A percentile compares a stretch with the other conserved stretches of the same genome.
phyloP scores from a whole-genome alignment of 805 yeast genomes.

The Metschnikowia anglica region DNA sequence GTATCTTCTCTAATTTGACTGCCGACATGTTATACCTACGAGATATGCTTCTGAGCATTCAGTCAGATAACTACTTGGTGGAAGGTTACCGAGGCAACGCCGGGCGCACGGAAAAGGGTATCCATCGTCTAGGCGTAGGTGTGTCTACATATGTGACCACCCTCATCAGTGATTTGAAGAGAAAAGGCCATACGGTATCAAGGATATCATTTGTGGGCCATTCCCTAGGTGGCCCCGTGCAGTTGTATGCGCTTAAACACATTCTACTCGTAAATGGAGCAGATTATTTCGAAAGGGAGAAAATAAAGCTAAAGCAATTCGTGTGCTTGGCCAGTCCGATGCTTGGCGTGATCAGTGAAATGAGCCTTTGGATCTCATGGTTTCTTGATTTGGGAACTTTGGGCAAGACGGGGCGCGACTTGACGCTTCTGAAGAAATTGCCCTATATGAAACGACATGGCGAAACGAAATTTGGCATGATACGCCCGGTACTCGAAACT shows the following conservation, averaged over 20 bases:
- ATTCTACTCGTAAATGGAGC: slow-evolving; percentile 32
- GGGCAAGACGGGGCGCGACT: slow-evolving; percentile 47
- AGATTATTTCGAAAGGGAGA: slow-evolving; percentile 29
- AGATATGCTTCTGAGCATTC: slow-evolving; percentile 28
- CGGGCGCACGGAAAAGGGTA: slow-evolving; percentile 43
- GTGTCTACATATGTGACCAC: slow-evolving; percentile 31
- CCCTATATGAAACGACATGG: slow-evolving; percentile 22
- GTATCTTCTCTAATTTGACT: slow-evolving; percentile 42
- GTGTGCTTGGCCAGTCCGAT: slow-evolving; percentile 45
- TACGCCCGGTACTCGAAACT: slow-evolving; percentile 35
- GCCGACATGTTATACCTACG: slow-evolving; percentile 46
- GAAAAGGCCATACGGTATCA: slow-evolving; percentile 20
- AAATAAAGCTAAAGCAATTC: slow-evolving; percentile 34
- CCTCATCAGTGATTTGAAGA: slow-evolving; percentile 25
- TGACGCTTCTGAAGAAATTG: slow-evolving; percentile 36
- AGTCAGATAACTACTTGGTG: slow-evolving; percentile 35
- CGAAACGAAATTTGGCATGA: slow-evolving; percentile 11
- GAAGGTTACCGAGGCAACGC: slow-evolving; percentile 42
- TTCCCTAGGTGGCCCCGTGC: slow-evolving; percentile 45
- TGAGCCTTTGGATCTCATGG: slow-evolving; percentile 40
- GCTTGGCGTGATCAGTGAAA: slow-evolving; percentile 42
- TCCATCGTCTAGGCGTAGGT: slow-evolving; percentile 35
- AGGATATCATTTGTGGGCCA: slow-evolving; percentile 44
- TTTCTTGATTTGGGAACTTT: slow-evolving; percentile 44
- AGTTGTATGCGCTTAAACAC: slow-evolving; percentile 40